Evolutionary conservation across 2,329 filamentous ascomycete species (phyloP).

Genomic region (Fusarium protoensiforme): DNA sequence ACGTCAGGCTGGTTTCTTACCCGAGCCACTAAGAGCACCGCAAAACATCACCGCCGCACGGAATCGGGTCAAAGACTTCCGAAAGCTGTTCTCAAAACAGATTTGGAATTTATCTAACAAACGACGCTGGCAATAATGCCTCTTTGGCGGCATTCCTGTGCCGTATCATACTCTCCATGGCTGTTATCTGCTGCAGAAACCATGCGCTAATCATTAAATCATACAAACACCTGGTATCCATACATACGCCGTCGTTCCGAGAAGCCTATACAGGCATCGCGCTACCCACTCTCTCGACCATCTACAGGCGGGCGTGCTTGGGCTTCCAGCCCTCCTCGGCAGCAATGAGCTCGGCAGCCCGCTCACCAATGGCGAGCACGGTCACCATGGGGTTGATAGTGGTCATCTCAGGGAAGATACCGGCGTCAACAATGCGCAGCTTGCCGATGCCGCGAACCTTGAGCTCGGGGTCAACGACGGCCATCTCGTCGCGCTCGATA

Average conservation of each 20-base stretch:
- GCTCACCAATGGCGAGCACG: conserved; percentile 84
- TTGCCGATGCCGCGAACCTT: conserved; percentile 78
- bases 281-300: not conserved
- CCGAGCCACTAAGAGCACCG: conserved; percentile 7
- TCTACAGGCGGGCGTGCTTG: conserved; percentile 47
- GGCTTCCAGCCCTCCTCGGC: conserved; percentile 70
- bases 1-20: conserved; percentile 8
- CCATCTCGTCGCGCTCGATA: conserved; percentile 72
- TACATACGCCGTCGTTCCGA: conserved; percentile 9
- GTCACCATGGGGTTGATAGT: conserved; percentile 93
- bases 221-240: conserved; percentile 26
- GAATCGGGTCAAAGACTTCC: conserved; percentile 19
- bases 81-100: conserved; percentile 3
- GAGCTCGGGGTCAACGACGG: conserved; percentile 83
- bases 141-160: not conserved
- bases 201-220: conserved; percentile 33
- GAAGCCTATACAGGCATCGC: conserved; percentile 3
- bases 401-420: conserved; percentile 88
- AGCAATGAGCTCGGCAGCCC: conserved; percentile 82
- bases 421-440: conserved; percentile 85
- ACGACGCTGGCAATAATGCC: conserved; percentile 20
- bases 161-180: not conserved
- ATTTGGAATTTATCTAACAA: conserved; percentile 17
- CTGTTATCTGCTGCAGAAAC: not conserved
- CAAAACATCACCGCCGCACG: not conserved